Conservation (phyloP, 2,329 filamentous ascomycete genomes). For the Zasmidium citrigriseum region DNA sequence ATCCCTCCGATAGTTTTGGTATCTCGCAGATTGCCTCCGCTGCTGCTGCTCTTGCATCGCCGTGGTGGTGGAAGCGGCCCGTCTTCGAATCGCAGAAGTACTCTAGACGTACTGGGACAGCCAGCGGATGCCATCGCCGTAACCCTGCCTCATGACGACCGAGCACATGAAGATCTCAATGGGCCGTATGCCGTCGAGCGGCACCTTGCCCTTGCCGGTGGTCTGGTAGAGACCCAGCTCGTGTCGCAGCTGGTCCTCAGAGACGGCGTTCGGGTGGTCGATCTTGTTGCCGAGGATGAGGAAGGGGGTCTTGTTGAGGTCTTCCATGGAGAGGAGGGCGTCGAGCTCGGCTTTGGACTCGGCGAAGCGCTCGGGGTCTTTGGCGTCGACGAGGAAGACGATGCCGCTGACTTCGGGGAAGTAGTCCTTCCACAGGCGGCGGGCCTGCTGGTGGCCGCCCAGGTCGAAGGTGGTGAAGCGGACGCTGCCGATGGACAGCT, state of each 20-base stretch:
- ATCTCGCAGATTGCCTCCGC: neutral
- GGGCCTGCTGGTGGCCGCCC: constrained; percentile 90
- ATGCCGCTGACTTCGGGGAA: constrained; percentile 96
- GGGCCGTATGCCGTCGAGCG: constrained; percentile 85
- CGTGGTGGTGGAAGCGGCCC: neutral
- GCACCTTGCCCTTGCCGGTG: constrained; percentile 90
- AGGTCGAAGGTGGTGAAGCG: constrained; percentile 89
- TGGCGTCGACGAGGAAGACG: constrained; percentile 96
- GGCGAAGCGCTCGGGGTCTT: constrained; percentile 90
- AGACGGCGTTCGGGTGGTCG: constrained; percentile 92
- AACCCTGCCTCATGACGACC: constrained; percentile 94
- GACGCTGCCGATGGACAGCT: constrained; percentile 81
- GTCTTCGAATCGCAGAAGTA: neutral
- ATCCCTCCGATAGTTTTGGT: neutral
- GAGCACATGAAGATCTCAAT: constrained; percentile 99
- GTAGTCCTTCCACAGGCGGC: constrained; percentile 94
- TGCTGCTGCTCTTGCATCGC: too few relatives aligned
- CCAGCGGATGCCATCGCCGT: constrained; percentile 90
- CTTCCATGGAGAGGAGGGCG: constrained; percentile 90
- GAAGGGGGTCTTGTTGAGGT: constrained; percentile 92
- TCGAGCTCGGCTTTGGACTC: constrained; percentile 98
- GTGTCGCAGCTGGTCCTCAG: constrained; percentile 91
- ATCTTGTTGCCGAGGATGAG: constrained; percentile 99
- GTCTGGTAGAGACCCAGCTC: constrained; percentile 94
- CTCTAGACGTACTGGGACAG: constrained; percentile 80